Evolutionary conservation across 192 early-diverging fungal species (phyloP).

Genomic region (Mycoemilia scoparia): DNA sequence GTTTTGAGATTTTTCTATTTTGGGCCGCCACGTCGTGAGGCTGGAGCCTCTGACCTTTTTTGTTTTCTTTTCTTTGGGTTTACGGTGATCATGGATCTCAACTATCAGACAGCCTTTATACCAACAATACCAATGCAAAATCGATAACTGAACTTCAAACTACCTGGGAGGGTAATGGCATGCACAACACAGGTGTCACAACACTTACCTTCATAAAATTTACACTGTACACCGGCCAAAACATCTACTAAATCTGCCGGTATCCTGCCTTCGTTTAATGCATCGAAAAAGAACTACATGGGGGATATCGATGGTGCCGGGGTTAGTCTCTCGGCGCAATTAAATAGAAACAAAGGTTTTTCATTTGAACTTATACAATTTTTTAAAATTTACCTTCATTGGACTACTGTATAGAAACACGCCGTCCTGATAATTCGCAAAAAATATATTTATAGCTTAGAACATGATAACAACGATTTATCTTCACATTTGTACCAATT

Average conservation of each 20-base stretch:
- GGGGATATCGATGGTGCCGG: too few relatives aligned
- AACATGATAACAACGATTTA: too few relatives aligned
- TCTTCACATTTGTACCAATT: too few relatives aligned
- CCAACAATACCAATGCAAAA: conserved; percentile 6
- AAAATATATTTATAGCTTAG: too few relatives aligned
- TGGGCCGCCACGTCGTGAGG: conserved; percentile 16
- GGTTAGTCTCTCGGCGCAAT: too few relatives aligned
- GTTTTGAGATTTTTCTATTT: not conserved
- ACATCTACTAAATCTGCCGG: conserved; percentile 51
- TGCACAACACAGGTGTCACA: too few relatives aligned
- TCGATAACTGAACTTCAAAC: too few relatives aligned
- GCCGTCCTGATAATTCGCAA: conserved; percentile 21
- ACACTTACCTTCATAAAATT: conserved; percentile 29
- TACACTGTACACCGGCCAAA: conserved; percentile 34
- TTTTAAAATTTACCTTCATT: too few relatives aligned
- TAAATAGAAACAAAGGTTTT: too few relatives aligned
- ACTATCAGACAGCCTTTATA: conserved; percentile 45
- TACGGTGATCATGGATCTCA: conserved; percentile 49
- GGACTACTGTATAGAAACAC: conserved; percentile 29
- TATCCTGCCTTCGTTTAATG: conserved; percentile 30
- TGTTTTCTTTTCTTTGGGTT: conserved; percentile 13
- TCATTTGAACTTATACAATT: too few relatives aligned
- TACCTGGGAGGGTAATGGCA: too few relatives aligned
- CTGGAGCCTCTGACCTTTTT: conserved; percentile 11
- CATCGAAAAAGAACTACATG: conserved; percentile 29